These are phyloP conservation scores for Prunus fruticosa DNA, from an alignment of 306 rosid species.

Conservation along the genomic window DNA sequence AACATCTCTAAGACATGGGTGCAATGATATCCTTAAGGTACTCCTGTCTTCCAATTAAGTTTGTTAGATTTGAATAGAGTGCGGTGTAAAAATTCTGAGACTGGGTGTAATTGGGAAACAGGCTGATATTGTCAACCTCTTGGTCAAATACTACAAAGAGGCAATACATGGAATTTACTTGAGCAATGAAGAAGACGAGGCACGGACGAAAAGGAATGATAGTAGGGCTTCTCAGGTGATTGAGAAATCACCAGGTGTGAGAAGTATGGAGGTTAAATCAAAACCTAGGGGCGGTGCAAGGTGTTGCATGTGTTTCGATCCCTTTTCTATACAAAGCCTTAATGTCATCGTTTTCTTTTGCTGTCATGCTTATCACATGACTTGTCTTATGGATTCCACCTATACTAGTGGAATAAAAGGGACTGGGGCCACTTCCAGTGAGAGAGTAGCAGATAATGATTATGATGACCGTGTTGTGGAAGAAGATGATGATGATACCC, in stretches of 20 bases:
- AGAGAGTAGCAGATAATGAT: slow-evolving; percentile 31
- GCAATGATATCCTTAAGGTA: slow-evolving; percentile 97
- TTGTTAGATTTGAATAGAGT: slow-evolving; percentile 12
- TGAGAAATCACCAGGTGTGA: slow-evolving; percentile 50
- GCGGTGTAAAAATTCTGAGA: slow-evolving; percentile 12
- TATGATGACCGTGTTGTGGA: slow-evolving; percentile 48
- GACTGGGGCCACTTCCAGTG: slow-evolving; percentile 32
- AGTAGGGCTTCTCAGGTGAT: slow-evolving; percentile 41
- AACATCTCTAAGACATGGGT: slow-evolving; percentile 93
- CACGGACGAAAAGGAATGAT: slow-evolving; percentile 53
- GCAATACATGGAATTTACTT: slow-evolving; percentile 81
- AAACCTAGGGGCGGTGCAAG: slow-evolving; percentile 91
- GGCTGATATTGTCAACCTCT: slow-evolving; percentile 90
- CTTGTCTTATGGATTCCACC: slow-evolving; percentile 82
- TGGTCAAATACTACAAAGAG: slow-evolving; percentile 83
- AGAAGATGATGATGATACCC: slow-evolving; percentile 33
- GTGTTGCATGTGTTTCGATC: slow-evolving; percentile 97
- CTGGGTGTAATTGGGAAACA: slow-evolving; percentile 37
- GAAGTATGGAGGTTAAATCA: slow-evolving; percentile 60
- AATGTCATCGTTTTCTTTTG: slow-evolving; percentile 84
- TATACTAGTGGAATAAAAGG: slow-evolving; percentile 39
- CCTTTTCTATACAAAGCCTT: slow-evolving; percentile 71
- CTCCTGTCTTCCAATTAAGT: background rate
- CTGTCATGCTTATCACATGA: slow-evolving; percentile 51
- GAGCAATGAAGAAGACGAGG: slow-evolving; percentile 70